phyloP scores from a whole-genome alignment of 495 filamentous ascomycete genomes.

The Penicillium pulvis region DNA sequence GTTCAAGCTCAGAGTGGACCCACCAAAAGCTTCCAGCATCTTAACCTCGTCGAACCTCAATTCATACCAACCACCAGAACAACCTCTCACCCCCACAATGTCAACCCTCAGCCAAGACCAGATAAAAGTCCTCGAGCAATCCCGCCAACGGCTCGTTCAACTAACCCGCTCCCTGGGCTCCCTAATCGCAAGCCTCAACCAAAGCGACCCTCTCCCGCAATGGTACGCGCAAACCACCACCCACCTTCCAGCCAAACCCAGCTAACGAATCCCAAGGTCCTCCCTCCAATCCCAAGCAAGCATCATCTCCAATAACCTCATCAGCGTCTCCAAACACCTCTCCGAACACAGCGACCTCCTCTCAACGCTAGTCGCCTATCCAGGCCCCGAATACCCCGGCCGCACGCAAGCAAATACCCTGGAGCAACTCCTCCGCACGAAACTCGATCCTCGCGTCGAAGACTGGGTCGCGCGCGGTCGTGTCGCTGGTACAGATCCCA shows the following conservation, averaged over 20 bases:
- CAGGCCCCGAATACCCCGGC: conserved; percentile 73
- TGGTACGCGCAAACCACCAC: conserved; percentile 46
- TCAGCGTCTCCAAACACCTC: conserved; percentile 58
- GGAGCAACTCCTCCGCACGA: conserved; percentile 71
- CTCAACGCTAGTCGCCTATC: conserved; percentile 65
- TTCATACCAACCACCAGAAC: neutral
- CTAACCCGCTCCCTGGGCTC: conserved; percentile 66
- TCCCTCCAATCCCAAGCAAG: conserved; percentile 68
- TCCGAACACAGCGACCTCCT: conserved; percentile 62
- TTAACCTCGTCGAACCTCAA: neutral
- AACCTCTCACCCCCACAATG: conserved; percentile 26
- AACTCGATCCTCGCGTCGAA: conserved; percentile 74
- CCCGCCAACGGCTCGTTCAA: conserved; percentile 70
- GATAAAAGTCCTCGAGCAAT: conserved; percentile 71
- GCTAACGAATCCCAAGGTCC: conserved; percentile 45
- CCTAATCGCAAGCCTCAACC: conserved; percentile 56
- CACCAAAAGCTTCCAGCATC: neutral
- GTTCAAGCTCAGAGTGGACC: neutral
- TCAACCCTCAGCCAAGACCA: conserved; percentile 54
- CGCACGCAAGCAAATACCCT: conserved; percentile 66
- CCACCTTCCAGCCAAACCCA: neutral
- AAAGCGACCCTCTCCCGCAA: conserved; percentile 59
- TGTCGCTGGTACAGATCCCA: conserved; percentile 33
- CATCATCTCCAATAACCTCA: conserved; percentile 66
- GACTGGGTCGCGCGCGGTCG: conserved; percentile 68